A percentile compares a stretch with the other conserved stretches of the same genome.
These are phyloP conservation scores for Alternaria sp. DNA, from an alignment of 2,329 filamentous ascomycete genomes.

Conservation along the genomic window DNA sequence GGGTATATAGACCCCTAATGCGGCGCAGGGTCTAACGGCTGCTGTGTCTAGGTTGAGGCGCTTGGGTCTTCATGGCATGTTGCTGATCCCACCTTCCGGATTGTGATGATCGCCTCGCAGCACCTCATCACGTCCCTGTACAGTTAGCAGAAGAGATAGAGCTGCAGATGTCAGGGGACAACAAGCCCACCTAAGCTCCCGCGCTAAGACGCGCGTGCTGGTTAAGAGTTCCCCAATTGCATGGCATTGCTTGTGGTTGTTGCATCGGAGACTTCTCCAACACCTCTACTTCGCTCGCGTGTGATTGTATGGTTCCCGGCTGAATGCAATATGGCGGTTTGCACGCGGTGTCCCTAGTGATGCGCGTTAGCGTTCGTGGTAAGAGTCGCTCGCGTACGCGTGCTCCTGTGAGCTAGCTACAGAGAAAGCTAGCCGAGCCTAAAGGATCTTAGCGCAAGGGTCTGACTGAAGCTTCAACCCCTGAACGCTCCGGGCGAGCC, in stretches of 20 bases:
- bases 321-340: not conserved
- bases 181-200: constrained; percentile 29
- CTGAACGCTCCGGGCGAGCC: constrained; percentile 17
- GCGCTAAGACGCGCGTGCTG: constrained; percentile 26
- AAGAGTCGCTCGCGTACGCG: constrained; percentile 14
- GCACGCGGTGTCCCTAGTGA: not conserved
- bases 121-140: constrained; percentile 1
- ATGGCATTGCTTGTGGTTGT: constrained; percentile 38
- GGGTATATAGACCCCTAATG: not conserved
- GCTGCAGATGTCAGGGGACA: constrained; percentile 25
- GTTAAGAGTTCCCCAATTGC: constrained; percentile 19
- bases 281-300: not conserved
- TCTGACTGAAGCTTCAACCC: constrained; percentile 15
- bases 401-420: constrained; percentile 16
- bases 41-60: not conserved
- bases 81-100: constrained; percentile 8
- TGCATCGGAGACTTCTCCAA: not conserved
- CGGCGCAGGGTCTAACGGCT: constrained; percentile 1
- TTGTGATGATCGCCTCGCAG: constrained; percentile 1
- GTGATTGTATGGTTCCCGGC: not conserved
- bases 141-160: constrained; percentile 14
- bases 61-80: constrained; percentile 6
- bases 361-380: constrained; percentile 14
- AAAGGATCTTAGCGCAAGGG: constrained; percentile 25
- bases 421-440: constrained; percentile 15